Percentiles rank a stretch among this genome's conserved stretches.
phyloP scores from a whole-genome alignment of 441 rosid species.

The Gossypium laxum region DNA sequence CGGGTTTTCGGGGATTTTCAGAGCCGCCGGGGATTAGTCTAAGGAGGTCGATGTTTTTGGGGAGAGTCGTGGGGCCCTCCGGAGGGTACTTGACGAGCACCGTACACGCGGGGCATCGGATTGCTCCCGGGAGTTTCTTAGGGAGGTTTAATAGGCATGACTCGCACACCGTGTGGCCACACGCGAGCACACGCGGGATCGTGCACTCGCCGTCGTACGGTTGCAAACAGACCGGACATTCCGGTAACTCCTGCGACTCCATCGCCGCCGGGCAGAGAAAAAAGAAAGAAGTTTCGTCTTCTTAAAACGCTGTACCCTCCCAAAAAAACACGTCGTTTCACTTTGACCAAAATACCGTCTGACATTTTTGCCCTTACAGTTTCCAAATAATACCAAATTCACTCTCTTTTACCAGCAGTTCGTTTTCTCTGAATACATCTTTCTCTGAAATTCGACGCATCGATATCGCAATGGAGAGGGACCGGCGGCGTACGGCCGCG shows the following conservation, averaged over 20 bases:
- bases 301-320: neutral
- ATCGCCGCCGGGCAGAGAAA: neutral
- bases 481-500: neutral
- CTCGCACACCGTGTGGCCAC: slow-evolving; percentile 80
- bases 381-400: neutral
- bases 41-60: slow-evolving; percentile 87
- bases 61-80: slow-evolving; percentile 62
- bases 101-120: slow-evolving; percentile 81
- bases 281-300: neutral
- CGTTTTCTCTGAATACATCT: neutral
- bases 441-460: neutral
- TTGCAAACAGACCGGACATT: slow-evolving; percentile 81
- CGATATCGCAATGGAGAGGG: slow-evolving; percentile 12
- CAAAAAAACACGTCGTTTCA: neutral
- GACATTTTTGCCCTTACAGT: neutral
- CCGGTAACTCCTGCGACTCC: slow-evolving; percentile 62
- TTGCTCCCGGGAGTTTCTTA: slow-evolving; percentile 44
- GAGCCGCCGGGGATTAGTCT: slow-evolving; percentile 36
- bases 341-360: neutral
- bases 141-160: slow-evolving; percentile 52
- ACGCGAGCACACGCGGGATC: slow-evolving; percentile 69
- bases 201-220: slow-evolving; percentile 46
- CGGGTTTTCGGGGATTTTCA: slow-evolving; percentile 12
- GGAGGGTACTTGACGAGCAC: slow-evolving; percentile 67
- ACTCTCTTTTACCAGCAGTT: neutral